Base-by-base conservation (phyloP, 164 flowering plant species). In the Tetrastigma voinierianum region DNA sequence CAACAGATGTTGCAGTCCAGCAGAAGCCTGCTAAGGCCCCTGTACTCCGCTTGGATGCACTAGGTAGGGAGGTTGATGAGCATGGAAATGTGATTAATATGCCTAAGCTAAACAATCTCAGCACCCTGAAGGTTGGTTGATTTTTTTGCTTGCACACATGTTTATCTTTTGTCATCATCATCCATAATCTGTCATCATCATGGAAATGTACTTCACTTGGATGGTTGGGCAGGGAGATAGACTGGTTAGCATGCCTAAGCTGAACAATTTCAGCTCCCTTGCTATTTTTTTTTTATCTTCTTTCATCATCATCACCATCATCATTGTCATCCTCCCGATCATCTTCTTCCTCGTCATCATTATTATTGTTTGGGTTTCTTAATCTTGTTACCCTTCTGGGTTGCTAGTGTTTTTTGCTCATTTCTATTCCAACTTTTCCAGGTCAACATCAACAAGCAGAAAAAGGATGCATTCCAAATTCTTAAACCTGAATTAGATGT, bases 391-490 rank as follows among this genome's bases (percentile, higher is more conserved):
- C 16, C 23, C n/a, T 24, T 23, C 10, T 20, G 10, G 10, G 23
- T 19, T 58, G 6, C 24, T 46, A 10, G 46, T 60, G 17, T 61
- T 49, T 43, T 21, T 49, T 43, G 62, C 55, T 77, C 48, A 62
- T 71, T 20, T 62, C 46, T n/a, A 6, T 25, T 47, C n/a, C 16
- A 51, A 57, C 15, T 72, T 69, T 72, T 12, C 40, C 83, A 96
- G 99, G 99, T 96, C 59, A 96, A 96, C 82, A 96, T 96, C 58
- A 96, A 96, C 87, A 96, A 96, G 69, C 97, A 91, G 82, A 96
- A 96, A 65, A 91, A 93, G 65, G 99, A 96, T 2, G 95, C 98
- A 45, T 96, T 96, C 61, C 95, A 90, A 71, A 93, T 96, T 67
- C 87, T 93, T 15, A 90, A 87, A 73, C 99, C 99, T 67, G 96